Base-by-base conservation (phyloP, 75 land plant species). In the Azolla pinnata region DNA sequence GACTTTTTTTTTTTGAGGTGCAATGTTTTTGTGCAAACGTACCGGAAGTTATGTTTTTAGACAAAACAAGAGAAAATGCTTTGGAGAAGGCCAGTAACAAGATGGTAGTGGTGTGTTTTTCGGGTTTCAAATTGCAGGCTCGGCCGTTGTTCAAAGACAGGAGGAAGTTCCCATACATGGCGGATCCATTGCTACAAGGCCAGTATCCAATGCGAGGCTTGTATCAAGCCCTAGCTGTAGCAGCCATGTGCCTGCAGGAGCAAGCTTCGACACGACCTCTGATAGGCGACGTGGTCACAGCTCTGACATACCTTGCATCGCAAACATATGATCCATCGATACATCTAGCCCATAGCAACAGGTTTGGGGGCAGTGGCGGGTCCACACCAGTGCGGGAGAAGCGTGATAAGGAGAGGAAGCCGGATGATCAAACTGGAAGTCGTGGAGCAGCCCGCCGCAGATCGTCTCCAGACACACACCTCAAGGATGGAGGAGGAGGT, bases 161-260 rank as follows among this genome's bases (percentile, higher is more conserved):
- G 27, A 68, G 56, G 12, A 68, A 35, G 65, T 68, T 68, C 40
- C 67, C 70, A n/a, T 44, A 40, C 17, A 61, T 68, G 65, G 65
- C 70, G 24, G 70, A 68, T 50, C 70, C 70, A 26, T 26, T 52
- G 29, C 56, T 68, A 29, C 67, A 68, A 51, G 70, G 70, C 18
- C 49, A 44, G 12, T 68, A 68, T 33, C 70, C 70, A 24, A 52
- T 52, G 57, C 54, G 70, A 23, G 70, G 65, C 12, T 46, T 68
- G 54, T 68, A 68, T 38, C 70, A 68, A 53, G 70, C 70, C 10
- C 64, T 68, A 4, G 70, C 70, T 0, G 65, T 68, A 19, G 70
- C 70, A 27, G 65, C 65, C 18, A 68, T 68, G 70, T 68, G 70
- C 38, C 62, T 68, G n/a, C 65, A 68, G 44, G 70, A 68, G 54